Conservation (phyloP, 768 basidiomycete species). For the Cystoderma amianthinum region DNA sequence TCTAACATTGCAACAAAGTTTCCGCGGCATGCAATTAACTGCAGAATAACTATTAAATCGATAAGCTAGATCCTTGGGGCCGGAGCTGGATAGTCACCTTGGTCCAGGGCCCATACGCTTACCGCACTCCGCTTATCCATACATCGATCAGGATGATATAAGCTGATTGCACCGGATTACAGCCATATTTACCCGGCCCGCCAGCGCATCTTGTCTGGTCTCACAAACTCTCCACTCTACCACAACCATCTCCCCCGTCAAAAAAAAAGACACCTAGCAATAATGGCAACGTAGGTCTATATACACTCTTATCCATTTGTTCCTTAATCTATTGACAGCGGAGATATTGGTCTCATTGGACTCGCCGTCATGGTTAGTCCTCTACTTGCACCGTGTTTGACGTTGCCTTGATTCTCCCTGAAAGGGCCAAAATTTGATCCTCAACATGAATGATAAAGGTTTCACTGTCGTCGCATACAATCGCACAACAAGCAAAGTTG, state of each 20-base stretch:
- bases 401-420: conserved; percentile 8
- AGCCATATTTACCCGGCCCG: conserved; percentile 4
- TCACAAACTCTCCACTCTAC: conserved; percentile 22
- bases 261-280: too few relatives aligned
- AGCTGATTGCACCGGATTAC: conserved; percentile 10
- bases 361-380: conserved; percentile 89
- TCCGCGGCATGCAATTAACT: too few relatives aligned
- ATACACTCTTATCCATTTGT: conserved; percentile 2
- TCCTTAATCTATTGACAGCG: conserved; percentile 38
- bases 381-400: too few relatives aligned
- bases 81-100: background rate
- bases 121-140: background rate
- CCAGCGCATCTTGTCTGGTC: conserved; percentile 2
- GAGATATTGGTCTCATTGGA: conserved; percentile 98
- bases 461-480: conserved; percentile 97
- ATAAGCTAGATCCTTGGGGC: background rate
- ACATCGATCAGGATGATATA: conserved; percentile 17
- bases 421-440: conserved; percentile 93
- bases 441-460: conserved; percentile 99
- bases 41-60: too few relatives aligned
- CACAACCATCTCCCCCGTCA: conserved; percentile 27
- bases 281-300: conserved; percentile 31
- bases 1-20: too few relatives aligned
- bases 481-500: conserved; percentile 94
- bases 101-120: too few relatives aligned